A percentile compares a stretch with the other conserved stretches of the same genome.
phyloP scores from a whole-genome alignment of 192 early-diverging fungal species.

The Linnemannia elongata region DNA sequence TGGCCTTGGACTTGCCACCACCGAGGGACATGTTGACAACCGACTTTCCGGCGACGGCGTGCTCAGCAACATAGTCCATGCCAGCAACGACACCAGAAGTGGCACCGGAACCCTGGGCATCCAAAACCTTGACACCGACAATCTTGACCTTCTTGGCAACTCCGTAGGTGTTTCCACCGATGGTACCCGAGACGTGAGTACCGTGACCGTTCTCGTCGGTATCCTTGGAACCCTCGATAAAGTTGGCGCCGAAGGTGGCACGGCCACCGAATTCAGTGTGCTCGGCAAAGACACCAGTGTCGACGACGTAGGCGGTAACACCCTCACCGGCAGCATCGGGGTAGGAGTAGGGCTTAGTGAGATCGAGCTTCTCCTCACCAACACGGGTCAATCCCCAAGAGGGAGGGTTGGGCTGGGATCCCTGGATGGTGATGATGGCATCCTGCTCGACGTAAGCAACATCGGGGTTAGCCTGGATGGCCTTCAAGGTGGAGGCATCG shows the following conservation, averaged over 20 bases:
- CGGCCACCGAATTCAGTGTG: slow-evolving; percentile 66
- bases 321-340: slow-evolving; percentile 40
- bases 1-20: slow-evolving; percentile 59
- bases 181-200: slow-evolving; percentile 70
- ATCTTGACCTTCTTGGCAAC: slow-evolving; percentile 75
- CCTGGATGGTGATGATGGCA: slow-evolving; percentile 24
- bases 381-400: slow-evolving; percentile 69
- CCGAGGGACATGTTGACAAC: slow-evolving; percentile 75
- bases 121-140: slow-evolving; percentile 72
- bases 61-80: slow-evolving; percentile 59
- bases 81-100: slow-evolving; percentile 66
- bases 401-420: slow-evolving; percentile 31
- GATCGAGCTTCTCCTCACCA: slow-evolving; percentile 53
- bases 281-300: slow-evolving; percentile 62
- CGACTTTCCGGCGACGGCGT: slow-evolving; percentile 27
- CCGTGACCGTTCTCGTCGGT: slow-evolving; percentile 68
- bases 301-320: slow-evolving; percentile 62
- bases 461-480: slow-evolving; percentile 20
- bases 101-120: slow-evolving; percentile 64
- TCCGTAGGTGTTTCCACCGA: slow-evolving; percentile 68
- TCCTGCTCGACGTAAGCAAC: slow-evolving; percentile 49
- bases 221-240: slow-evolving; percentile 31
- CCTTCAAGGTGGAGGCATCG: slow-evolving; percentile 28
- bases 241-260: slow-evolving; percentile 59
- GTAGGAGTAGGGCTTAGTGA: slow-evolving; percentile 50